phyloP scores from a whole-genome alignment of 2,329 filamentous ascomycete species.

The Metarhizium guizhouense region DNA sequence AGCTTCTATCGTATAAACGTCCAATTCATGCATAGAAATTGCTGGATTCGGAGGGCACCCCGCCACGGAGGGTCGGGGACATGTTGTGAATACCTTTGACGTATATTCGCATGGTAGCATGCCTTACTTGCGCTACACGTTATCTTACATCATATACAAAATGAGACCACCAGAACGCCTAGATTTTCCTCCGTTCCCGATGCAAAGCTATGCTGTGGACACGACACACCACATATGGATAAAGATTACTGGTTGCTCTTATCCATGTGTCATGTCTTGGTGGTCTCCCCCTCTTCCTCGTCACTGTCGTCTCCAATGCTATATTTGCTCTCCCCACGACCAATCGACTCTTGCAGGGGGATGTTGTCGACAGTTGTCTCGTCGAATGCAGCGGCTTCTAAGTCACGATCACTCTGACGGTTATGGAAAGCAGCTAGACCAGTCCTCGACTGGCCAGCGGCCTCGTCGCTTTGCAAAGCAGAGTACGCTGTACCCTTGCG shows the following conservation, averaged over 20 bases:
- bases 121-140: background rate
- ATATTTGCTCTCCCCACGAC: constrained; percentile 38
- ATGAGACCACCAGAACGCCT: constrained; percentile 1
- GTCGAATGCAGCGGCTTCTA: constrained; percentile 58
- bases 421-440: constrained; percentile 39
- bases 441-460: constrained; percentile 21
- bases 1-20: no score
- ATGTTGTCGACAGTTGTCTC: constrained; percentile 57
- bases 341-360: constrained; percentile 37
- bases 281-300: constrained; percentile 27
- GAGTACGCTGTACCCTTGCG: constrained; percentile 47
- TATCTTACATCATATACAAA: background rate
- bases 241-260: background rate
- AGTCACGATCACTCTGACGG: constrained; percentile 38
- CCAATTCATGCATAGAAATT: no score
- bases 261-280: constrained; percentile 1
- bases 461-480: constrained; percentile 33
- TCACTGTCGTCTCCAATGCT: constrained; percentile 49
- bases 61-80: no score
- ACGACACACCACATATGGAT: background rate
- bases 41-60: no score
- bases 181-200: background rate
- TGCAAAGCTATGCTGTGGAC: background rate
- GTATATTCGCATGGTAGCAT: background rate
- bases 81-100: no score